Conservation (phyloP, 1,139 yeast genomes). For the Arxiozyma bovina region DNA sequence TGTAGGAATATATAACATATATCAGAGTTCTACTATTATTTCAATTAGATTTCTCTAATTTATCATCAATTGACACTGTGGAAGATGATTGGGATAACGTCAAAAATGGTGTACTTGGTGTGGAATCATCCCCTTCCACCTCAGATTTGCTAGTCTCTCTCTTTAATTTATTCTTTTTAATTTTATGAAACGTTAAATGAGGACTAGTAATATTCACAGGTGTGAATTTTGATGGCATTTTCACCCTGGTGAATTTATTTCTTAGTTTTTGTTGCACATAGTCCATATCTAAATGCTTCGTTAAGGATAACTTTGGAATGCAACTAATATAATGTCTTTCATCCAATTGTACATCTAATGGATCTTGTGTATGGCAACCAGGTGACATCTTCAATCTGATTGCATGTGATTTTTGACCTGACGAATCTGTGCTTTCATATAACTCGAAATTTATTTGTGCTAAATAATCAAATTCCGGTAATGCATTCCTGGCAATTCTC, state of each 20-base stretch:
- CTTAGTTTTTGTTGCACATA: conserved; percentile 75
- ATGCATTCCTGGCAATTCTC: conserved; percentile 86
- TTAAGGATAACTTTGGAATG: conserved; percentile 80
- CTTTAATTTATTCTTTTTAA: conserved; percentile 5
- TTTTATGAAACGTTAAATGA: conserved; percentile 27
- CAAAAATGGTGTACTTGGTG: conserved; percentile 1
- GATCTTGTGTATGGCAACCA: conserved; percentile 97
- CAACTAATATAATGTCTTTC: conserved; percentile 95
- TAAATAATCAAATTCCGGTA: conserved; percentile 91
- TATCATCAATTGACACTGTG: conserved; percentile 12
- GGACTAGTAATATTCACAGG: conserved; percentile 84
- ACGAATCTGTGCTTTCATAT: conserved; percentile 68
- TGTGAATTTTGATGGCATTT: conserved; percentile 81
- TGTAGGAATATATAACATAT: not conserved
- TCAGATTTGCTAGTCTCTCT: conserved; percentile 1
- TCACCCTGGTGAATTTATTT: conserved; percentile 77
- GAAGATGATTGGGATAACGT: conserved; percentile 8
- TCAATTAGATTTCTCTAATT: conserved; percentile 2
- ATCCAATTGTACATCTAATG: conserved; percentile 91
- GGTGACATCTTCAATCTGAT: conserved; percentile 86
- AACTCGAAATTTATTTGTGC: conserved; percentile 93
- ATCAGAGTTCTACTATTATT: not conserved
- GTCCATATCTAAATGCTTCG: conserved; percentile 90
- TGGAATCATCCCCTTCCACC: conserved; percentile 1
- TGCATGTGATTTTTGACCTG: conserved; percentile 71